Percentiles rank a stretch among this genome's conserved stretches.
phyloP scores from a whole-genome alignment of 139 green algal genomes.

The Nannochloris sp. region DNA sequence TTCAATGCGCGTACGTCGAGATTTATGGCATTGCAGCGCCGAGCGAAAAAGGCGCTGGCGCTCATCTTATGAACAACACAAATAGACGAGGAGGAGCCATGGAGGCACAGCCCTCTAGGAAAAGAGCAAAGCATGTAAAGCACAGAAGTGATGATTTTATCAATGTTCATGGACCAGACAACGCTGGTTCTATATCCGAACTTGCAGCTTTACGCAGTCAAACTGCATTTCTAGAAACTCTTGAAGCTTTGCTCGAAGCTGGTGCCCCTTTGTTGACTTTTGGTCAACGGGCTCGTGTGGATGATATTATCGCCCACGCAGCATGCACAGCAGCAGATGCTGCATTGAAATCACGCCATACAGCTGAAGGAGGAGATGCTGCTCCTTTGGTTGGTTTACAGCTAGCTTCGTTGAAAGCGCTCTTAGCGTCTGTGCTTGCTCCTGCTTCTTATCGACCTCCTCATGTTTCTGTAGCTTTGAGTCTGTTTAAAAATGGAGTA shows the following conservation, averaged over 20 bases:
- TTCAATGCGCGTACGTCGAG: conserved; percentile 18
- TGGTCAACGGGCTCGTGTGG: conserved; percentile 24
- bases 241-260: conserved; percentile 11
- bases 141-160: conserved; percentile 1
- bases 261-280: conserved; percentile 19
- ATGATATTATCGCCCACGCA: conserved; percentile 40
- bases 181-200: not conserved
- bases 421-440: conserved; percentile 45
- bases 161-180: not conserved
- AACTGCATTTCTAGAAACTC: conserved; percentile 8
- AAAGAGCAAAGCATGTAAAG: conserved; percentile 23
- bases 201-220: conserved; percentile 3
- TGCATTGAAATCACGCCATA: not conserved
- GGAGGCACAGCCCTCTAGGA: not conserved
- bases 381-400: conserved; percentile 12
- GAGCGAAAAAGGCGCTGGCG: not conserved
- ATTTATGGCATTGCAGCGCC: conserved; percentile 34
- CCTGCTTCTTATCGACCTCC: conserved; percentile 30
- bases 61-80: not conserved
- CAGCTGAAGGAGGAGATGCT: not conserved
- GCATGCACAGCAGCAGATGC: conserved; percentile 22
- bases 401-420: conserved; percentile 29
- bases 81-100: not conserved
- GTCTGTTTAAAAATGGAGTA: conserved; percentile 21
- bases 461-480: conserved; percentile 37